Evolutionary conservation across 257 asterid species (phyloP), one percentile per base, ranked within the genome.

Genomic region (Petrea volubilis): DNA sequence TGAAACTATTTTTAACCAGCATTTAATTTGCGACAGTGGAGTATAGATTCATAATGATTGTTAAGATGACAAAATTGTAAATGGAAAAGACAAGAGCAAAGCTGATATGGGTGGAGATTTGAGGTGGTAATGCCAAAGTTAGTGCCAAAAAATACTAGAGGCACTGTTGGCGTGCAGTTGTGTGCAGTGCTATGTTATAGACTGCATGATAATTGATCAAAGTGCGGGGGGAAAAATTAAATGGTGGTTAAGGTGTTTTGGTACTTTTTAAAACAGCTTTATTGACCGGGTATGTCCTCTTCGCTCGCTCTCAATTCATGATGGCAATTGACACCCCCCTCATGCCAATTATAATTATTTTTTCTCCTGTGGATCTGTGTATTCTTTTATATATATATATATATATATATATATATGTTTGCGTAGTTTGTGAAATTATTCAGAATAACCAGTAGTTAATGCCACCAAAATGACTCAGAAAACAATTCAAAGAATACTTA

Each of bases 301-400:
- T 44, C 76, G 46, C 55, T 70, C 72, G 43, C 64, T 58, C 56
- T 70, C 77, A 33, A 17, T 27, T 62, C 3, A 33, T 69, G 33
- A 21, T 46, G 38, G n/a, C n/a, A n/a, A n/a, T n/a, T n/a, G n/a
- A n/a, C n/a, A n/a, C n/a, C n/a, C n/a, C n/a, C n/a, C n/a, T n/a
- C n/a, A n/a, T n/a, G n/a, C n/a, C n/a, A n/a, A n/a, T n/a, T n/a
- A n/a, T n/a, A n/a, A n/a, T n/a, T n/a, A n/a, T n/a, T n/a, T n/a
- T n/a, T n/a, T n/a, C n/a, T n/a, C n/a, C n/a, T n/a, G n/a, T n/a
- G n/a, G n/a, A n/a, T n/a, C n/a, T n/a, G n/a, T n/a, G n/a, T n/a
- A n/a, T n/a, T n/a, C n/a, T n/a, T n/a, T n/a, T n/a, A n/a, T n/a
- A n/a, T n/a, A n/a, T n/a, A n/a, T n/a, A n/a, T n/a, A n/a, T n/a